These are phyloP conservation scores for Penicillium riverlandense DNA, from an alignment of 495 filamentous ascomycete species.

Conservation along the genomic window DNA sequence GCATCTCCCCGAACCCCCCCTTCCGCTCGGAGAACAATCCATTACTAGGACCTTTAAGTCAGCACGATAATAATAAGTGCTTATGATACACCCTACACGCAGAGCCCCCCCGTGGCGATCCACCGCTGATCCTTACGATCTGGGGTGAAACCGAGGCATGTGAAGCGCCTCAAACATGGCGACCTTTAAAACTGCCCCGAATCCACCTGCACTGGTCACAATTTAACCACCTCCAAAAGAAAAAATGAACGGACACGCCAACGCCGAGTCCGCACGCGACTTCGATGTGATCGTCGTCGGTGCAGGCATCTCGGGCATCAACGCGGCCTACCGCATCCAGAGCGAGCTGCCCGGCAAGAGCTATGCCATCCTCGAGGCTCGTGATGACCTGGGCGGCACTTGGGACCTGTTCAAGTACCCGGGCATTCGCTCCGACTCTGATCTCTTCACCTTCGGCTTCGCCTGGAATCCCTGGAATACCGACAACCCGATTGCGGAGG, in stretches of 20 bases:
- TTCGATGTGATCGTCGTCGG: conserved; percentile 65
- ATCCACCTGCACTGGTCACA: background rate
- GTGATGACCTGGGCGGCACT: conserved; percentile 56
- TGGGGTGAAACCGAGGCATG: conserved; percentile 25
- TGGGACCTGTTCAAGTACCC: conserved; percentile 71
- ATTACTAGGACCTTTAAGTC: too few relatives aligned
- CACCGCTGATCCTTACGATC: background rate
- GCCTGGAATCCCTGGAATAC: conserved; percentile 60
- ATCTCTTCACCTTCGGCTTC: conserved; percentile 63
- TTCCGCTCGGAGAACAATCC: too few relatives aligned
- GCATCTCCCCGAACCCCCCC: too few relatives aligned
- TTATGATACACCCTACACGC: too few relatives aligned
- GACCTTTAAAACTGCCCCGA: background rate
- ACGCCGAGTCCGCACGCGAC: conserved; percentile 5
- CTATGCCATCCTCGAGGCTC: conserved; percentile 58
- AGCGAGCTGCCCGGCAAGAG: conserved; percentile 42
- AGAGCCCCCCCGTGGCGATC: background rate
- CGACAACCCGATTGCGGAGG: conserved; percentile 53
- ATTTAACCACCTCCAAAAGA: background rate
- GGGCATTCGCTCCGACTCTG: conserved; percentile 60
- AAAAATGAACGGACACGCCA: conserved; percentile 20
- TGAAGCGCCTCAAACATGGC: conserved; percentile 5
- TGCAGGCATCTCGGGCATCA: conserved; percentile 71
- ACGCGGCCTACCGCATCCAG: conserved; percentile 64
- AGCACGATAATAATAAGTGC: too few relatives aligned